These are phyloP conservation scores for Leccinum sublutescens DNA, from an alignment of 768 basidiomycete genomes.

Conservation along the genomic window DNA sequence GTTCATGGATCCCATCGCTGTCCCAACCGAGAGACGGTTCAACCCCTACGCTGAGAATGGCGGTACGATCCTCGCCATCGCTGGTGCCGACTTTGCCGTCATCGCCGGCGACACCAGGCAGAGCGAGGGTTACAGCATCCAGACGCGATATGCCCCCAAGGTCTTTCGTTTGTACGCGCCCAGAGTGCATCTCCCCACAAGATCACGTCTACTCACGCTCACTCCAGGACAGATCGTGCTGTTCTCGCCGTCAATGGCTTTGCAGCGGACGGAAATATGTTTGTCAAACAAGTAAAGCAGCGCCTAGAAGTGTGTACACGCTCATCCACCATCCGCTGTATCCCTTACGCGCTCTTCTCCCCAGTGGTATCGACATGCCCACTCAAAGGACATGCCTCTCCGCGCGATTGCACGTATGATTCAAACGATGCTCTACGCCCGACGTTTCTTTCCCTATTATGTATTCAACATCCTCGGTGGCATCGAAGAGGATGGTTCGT, in stretches of 20 bases:
- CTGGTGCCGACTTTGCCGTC: slow-evolving; percentile 89
- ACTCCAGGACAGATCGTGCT: slow-evolving; percentile 79
- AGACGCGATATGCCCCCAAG: slow-evolving; percentile 95
- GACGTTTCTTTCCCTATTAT: slow-evolving; percentile 98
- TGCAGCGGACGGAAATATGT: slow-evolving; percentile 95
- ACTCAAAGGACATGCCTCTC: slow-evolving; percentile 96
- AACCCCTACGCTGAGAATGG: slow-evolving; percentile 93
- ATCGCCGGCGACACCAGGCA: slow-evolving; percentile 97
- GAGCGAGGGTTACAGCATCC: slow-evolving; percentile 96
- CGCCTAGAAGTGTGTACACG: slow-evolving; percentile 76
- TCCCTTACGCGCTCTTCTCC: not conserved
- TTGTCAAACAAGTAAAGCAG: slow-evolving; percentile 95
- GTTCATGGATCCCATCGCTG: slow-evolving; percentile 15
- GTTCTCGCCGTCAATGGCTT: slow-evolving; percentile 97
- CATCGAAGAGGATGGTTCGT: slow-evolving; percentile 93
- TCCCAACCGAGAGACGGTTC: slow-evolving; percentile 62
- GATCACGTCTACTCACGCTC: not conserved
- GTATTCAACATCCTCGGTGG: slow-evolving; percentile 96
- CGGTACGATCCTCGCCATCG: slow-evolving; percentile 94
- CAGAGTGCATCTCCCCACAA: not conserved
- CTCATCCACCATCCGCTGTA: not conserved
- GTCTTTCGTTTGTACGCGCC: slow-evolving; percentile 83
- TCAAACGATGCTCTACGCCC: slow-evolving; percentile 96
- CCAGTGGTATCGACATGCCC: slow-evolving; percentile 97
- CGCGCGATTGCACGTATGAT: slow-evolving; percentile 96